Conservation (phyloP, 2,329 filamentous ascomycete species). For the Fusarium sp. region DNA sequence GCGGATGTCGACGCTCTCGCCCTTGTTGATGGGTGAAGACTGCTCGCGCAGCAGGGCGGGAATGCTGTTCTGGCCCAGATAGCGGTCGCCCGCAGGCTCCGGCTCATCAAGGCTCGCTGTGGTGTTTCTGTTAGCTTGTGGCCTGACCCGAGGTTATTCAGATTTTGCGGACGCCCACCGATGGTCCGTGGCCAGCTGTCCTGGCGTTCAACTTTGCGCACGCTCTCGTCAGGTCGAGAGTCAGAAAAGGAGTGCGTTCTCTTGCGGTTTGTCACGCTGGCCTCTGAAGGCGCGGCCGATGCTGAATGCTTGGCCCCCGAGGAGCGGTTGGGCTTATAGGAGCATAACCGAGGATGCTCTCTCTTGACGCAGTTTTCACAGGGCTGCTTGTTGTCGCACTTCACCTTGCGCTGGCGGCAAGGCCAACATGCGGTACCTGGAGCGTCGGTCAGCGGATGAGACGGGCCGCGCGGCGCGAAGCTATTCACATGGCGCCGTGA, state of each 20-base stretch:
- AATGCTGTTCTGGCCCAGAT: constrained; percentile 76
- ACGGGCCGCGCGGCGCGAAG: constrained; percentile 19
- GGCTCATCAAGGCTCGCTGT: constrained; percentile 62
- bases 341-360: constrained; percentile 73
- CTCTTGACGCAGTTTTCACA: constrained; percentile 77
- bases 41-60: constrained; percentile 74
- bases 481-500: constrained; percentile 21
- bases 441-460: constrained; percentile 26
- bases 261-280: constrained; percentile 45
- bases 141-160: constrained; percentile 21
- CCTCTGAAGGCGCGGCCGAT: constrained; percentile 43
- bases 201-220: constrained; percentile 51
- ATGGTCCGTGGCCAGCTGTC: constrained; percentile 58
- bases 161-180: constrained; percentile 44
- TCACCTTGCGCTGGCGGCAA: constrained; percentile 75
- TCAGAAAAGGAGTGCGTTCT: constrained; percentile 50
- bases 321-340: constrained; percentile 72
- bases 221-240: constrained; percentile 42
- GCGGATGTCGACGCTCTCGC: constrained; percentile 67
- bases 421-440: constrained; percentile 74
- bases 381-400: constrained; percentile 76
- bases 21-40: constrained; percentile 63
- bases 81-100: constrained; percentile 68
- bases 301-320: constrained; percentile 51
- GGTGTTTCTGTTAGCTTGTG: constrained; percentile 36